Evolutionary conservation across 345 rosid species (phyloP).

Genomic region (Linum lewisii): DNA sequence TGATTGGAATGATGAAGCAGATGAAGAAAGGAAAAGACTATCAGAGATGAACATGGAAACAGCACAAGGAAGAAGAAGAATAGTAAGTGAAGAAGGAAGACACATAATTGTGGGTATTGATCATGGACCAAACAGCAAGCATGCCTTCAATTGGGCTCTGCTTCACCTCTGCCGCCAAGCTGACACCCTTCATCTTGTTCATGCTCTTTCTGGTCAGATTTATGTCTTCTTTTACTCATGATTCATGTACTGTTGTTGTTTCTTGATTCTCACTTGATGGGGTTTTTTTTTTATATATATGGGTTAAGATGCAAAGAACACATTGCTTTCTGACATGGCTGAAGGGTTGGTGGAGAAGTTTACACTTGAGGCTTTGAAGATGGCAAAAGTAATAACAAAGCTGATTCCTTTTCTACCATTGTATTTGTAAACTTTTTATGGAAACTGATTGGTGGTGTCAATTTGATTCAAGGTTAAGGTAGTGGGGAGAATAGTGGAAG

Average conservation of each 20-base stretch:
- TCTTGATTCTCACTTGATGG: background rate
- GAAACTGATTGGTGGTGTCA: background rate
- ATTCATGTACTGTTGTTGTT: no score
- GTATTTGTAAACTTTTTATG: background rate
- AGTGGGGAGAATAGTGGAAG: background rate
- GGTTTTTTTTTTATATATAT: slow-evolving; percentile 1
- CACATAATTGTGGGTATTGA: background rate
- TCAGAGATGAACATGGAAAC: background rate
- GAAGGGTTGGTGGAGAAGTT: slow-evolving; percentile 69
- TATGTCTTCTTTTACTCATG: background rate
- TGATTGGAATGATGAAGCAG: background rate
- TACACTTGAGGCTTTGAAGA: slow-evolving; percentile 65
- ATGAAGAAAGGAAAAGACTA: background rate
- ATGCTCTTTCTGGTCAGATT: slow-evolving; percentile 57
- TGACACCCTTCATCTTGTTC: slow-evolving; percentile 78
- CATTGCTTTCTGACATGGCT: slow-evolving; percentile 47
- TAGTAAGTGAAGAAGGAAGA: background rate
- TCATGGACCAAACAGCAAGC: slow-evolving; percentile 12
- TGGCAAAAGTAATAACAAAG: slow-evolving; percentile 45
- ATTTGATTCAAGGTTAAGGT: background rate
- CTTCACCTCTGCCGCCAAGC: slow-evolving; percentile 72
- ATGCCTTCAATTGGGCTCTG: slow-evolving; percentile 66
- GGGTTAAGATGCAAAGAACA: slow-evolving; percentile 42
- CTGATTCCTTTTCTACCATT: background rate
- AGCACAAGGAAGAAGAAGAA: background rate